These are phyloP conservation scores for Fusarium tjaetaba DNA, from an alignment of 2,329 filamentous ascomycete species.

Conservation along the genomic window DNA sequence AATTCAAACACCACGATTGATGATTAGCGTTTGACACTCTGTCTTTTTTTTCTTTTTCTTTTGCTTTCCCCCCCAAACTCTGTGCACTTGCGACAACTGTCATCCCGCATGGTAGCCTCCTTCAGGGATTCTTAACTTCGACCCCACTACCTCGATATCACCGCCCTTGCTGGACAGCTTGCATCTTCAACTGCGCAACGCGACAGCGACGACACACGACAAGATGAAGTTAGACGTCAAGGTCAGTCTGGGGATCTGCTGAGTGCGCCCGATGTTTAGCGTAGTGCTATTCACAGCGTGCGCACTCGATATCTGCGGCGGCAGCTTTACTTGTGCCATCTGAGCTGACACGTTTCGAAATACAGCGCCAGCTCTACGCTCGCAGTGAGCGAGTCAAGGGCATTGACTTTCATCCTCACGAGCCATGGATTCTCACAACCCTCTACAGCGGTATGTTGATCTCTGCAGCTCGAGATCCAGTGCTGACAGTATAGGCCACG, in stretches of 20 bases:
- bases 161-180: slow-evolving; percentile 45
- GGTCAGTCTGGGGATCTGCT: slow-evolving; percentile 42
- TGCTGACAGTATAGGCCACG: slow-evolving; percentile 73
- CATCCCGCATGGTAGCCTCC: slow-evolving; percentile 41
- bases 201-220: slow-evolving; percentile 37
- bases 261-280: background rate
- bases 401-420: slow-evolving; percentile 95
- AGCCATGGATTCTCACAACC: slow-evolving; percentile 96
- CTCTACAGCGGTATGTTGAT: slow-evolving; percentile 84
- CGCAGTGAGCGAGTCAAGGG: slow-evolving; percentile 96
- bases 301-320: background rate
- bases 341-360: slow-evolving; percentile 42
- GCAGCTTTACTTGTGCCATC: slow-evolving; percentile 24
- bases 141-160: slow-evolving; percentile 45
- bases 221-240: slow-evolving; percentile 57
- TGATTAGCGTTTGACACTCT: slow-evolving; percentile 17
- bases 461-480: background rate
- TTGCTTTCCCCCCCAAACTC: background rate
- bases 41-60: background rate
- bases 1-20: slow-evolving; percentile 36
- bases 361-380: slow-evolving; percentile 65
- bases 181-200: slow-evolving; percentile 42
- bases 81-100: slow-evolving; percentile 8
- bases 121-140: slow-evolving; percentile 40
- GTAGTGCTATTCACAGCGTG: background rate